Conservation (phyloP, 805 yeast species). For the Ogataea kodamae region DNA sequence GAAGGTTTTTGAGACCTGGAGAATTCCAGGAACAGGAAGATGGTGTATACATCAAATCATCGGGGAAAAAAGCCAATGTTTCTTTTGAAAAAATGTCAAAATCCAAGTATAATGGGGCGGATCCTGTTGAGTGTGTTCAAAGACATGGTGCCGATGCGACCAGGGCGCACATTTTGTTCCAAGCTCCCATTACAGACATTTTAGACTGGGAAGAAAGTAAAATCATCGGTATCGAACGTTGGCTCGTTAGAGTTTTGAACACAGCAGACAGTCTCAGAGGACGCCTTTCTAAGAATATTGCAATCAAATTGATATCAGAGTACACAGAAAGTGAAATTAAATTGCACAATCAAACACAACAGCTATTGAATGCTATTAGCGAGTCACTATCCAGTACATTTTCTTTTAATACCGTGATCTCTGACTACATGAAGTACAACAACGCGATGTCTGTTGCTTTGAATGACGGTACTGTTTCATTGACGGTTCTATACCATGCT, state of each 20-base stretch:
- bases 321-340: conserved; percentile 43
- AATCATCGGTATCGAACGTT: conserved; percentile 82
- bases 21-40: conserved; percentile 51
- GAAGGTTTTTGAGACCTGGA: conserved; percentile 72
- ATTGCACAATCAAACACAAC: conserved; percentile 57
- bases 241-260: conserved; percentile 62
- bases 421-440: conserved; percentile 86
- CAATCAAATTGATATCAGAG: conserved; percentile 12
- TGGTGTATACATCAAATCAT: conserved; percentile 44
- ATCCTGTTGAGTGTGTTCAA: conserved; percentile 72
- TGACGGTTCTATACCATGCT: conserved; percentile 43
- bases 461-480: conserved; percentile 35
- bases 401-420: conserved; percentile 78
- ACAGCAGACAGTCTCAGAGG: conserved; percentile 25
- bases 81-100: conserved; percentile 94
- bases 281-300: conserved; percentile 7
- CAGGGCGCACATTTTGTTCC: conserved; percentile 88
- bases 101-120: conserved; percentile 92
- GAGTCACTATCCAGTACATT: conserved; percentile 56
- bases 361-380: conserved; percentile 46
- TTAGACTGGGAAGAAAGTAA: conserved; percentile 88
- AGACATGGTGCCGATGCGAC: conserved; percentile 91
- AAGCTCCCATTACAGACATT: conserved; percentile 80
- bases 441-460: conserved; percentile 42
- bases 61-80: conserved; percentile 51